Conservation (phyloP, 129 eudicot genomes). For the Flaveria sonorensis region DNA sequence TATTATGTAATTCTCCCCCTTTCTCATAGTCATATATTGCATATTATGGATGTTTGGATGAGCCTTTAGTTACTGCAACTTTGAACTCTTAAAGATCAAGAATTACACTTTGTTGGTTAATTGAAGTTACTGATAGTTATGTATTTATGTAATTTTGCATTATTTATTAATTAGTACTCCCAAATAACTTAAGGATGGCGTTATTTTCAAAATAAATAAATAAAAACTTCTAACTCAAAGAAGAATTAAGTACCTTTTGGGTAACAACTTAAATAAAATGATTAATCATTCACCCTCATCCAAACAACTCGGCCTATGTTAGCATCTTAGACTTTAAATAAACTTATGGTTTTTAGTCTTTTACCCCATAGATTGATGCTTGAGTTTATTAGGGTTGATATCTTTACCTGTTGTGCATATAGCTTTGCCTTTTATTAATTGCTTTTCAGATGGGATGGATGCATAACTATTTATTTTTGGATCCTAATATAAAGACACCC, state of each 20-base stretch:
- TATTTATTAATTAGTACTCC: not conserved
- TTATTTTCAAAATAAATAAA: not conserved
- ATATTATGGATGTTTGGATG: not conserved
- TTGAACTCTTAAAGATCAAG: not conserved
- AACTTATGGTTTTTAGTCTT: constrained; percentile 3
- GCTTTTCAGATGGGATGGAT: not conserved
- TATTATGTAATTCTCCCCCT: not conserved
- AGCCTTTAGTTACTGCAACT: not conserved
- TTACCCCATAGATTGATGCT: constrained; percentile 11
- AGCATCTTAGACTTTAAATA: not conserved
- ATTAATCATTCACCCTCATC: not conserved
- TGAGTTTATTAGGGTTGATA: constrained; percentile 11
- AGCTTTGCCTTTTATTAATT: not conserved
- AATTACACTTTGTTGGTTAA: not conserved
- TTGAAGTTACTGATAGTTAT: no score
- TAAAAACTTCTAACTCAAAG: not conserved
- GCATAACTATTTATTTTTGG: not conserved
- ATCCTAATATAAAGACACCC: no score
- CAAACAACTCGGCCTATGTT: not conserved
- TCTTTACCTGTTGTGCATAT: not conserved
- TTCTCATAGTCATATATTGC: not conserved
- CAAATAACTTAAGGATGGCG: not conserved
- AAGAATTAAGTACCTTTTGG: not conserved
- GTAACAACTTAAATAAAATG: not conserved
- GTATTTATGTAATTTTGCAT: not conserved